phyloP scores from a whole-genome alignment of 805 yeast genomes.

The Saccharomycopsis amapae region DNA sequence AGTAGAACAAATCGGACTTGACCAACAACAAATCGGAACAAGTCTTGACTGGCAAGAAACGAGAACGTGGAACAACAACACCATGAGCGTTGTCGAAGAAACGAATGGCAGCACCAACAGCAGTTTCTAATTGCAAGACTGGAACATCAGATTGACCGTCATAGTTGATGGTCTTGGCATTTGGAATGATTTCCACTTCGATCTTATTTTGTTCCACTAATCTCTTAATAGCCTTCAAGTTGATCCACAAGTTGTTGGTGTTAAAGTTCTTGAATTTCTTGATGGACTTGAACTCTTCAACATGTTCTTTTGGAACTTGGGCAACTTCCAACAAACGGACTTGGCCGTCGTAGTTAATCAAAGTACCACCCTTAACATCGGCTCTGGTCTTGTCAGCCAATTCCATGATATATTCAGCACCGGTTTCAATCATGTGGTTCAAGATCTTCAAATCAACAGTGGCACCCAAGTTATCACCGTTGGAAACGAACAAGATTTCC shows the following conservation, averaged over 20 bases:
- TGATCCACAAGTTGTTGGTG: constrained; percentile 97
- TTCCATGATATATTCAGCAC: constrained; percentile 96
- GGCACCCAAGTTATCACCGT: constrained; percentile 98
- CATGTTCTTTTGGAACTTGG: constrained; percentile 97
- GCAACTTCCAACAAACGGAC: constrained; percentile 94
- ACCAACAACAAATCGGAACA: constrained; percentile 91
- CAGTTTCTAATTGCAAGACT: constrained; percentile 95
- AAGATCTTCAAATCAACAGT: constrained; percentile 89
- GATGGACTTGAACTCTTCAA: constrained; percentile 95
- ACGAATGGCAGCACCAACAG: constrained; percentile 98
- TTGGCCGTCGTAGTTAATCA: constrained; percentile 91
- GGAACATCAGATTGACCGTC: constrained; percentile 71
- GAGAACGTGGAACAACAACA: constrained; percentile 95
- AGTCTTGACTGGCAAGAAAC: constrained; percentile 97
- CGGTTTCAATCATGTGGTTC: constrained; percentile 86
- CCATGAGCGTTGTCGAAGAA: constrained; percentile 94
- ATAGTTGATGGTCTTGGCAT: constrained; percentile 64
- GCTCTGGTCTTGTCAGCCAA: constrained; percentile 98
- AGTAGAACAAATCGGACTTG: constrained; percentile 85
- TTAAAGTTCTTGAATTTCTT: constrained; percentile 97
- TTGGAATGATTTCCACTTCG: constrained; percentile 92
- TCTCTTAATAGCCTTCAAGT: constrained; percentile 88
- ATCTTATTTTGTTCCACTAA: constrained; percentile 77
- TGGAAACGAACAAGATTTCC: constrained; percentile 90
- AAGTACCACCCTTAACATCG: constrained; percentile 98